Percentiles rank a stretch among this genome's conserved stretches.
Evolutionary conservation across 2,329 filamentous ascomycete genomes (phyloP).

Genomic region (Drechslerella coelobrocha): DNA sequence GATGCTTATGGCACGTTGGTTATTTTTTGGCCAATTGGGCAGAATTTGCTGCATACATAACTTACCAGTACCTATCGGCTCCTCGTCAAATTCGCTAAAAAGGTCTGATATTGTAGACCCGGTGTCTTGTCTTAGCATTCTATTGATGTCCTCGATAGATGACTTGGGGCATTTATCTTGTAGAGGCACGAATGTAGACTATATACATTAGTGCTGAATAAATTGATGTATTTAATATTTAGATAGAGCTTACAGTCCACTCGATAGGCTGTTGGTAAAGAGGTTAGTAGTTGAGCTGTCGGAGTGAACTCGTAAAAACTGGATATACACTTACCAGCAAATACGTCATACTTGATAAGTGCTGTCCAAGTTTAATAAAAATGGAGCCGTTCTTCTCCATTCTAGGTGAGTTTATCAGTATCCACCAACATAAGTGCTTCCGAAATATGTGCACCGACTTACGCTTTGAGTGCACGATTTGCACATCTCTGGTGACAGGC

Average conservation of each 20-base stretch:
- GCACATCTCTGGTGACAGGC: conserved; percentile 45
- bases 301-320: no score
- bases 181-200: conserved; percentile 82
- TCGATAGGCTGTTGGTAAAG: conserved; percentile 47
- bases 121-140: conserved; percentile 84
- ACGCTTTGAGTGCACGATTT: conserved; percentile 36
- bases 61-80: conserved; percentile 76
- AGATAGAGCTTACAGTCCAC: conserved; percentile 52
- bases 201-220: not conserved
- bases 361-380: conserved; percentile 97
- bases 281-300: conserved; percentile 4
- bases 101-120: conserved; percentile 78
- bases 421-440: not conserved
- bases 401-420: conserved; percentile 1
- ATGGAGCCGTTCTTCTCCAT: conserved; percentile 96
- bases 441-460: conserved; percentile 1
- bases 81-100: conserved; percentile 81
- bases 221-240: not conserved
- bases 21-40: conserved; percentile 15
- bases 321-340: conserved; percentile 51
- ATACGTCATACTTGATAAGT: conserved; percentile 65
- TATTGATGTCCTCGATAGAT: conserved; percentile 36
- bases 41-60: not conserved
- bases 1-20: conserved; percentile 66
- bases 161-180: conserved; percentile 85